Evolutionary conservation across 192 early-diverging fungal genomes (phyloP).

Genomic region (Coemansia reversa): DNA sequence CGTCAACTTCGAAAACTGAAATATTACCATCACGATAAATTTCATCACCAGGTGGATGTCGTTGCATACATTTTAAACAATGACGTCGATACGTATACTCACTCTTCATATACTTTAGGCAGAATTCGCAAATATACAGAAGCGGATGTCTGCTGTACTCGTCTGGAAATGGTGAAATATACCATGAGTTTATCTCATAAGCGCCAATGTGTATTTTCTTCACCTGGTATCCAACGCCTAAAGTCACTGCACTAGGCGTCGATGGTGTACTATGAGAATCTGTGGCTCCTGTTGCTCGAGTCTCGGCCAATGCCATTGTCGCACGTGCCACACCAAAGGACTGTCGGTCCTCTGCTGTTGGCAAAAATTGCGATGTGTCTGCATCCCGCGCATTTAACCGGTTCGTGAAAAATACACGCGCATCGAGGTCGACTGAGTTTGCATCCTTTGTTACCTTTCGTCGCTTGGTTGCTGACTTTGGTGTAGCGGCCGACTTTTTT

Average conservation of each 20-base stretch:
- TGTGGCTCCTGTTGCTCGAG: constrained; percentile 1
- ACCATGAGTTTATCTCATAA: constrained; percentile 92
- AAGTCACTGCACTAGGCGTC: constrained; percentile 19
- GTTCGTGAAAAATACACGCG: constrained; percentile 38
- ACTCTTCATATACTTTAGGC: constrained; percentile 97
- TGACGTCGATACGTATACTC: constrained; percentile 79
- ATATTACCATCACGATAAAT: constrained; percentile 90
- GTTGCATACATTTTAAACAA: constrained; percentile 75
- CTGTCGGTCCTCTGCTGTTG: constrained; percentile 54
- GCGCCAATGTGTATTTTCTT: constrained; percentile 75
- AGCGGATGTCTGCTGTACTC: constrained; percentile 83
- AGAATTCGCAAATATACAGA: constrained; percentile 94
- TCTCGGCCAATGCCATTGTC: constrained; percentile 36
- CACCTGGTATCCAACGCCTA: constrained; percentile 39
- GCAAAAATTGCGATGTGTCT: constrained; percentile 56
- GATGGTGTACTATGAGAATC: constrained; percentile 22
- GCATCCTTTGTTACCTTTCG: constrained; percentile 32
- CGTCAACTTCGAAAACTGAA: constrained; percentile 95
- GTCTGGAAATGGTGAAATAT: constrained; percentile 91
- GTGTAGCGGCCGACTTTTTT: no score
- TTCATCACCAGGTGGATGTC: constrained; percentile 93
- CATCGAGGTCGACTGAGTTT: constrained; percentile 12
- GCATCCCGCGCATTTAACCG: constrained; percentile 57
- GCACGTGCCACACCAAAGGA: constrained; percentile 57
- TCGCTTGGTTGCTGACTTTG: constrained; percentile 19